Evolutionary conservation across 768 basidiomycete genomes (phyloP).

Genomic region (Epithele typhae): DNA sequence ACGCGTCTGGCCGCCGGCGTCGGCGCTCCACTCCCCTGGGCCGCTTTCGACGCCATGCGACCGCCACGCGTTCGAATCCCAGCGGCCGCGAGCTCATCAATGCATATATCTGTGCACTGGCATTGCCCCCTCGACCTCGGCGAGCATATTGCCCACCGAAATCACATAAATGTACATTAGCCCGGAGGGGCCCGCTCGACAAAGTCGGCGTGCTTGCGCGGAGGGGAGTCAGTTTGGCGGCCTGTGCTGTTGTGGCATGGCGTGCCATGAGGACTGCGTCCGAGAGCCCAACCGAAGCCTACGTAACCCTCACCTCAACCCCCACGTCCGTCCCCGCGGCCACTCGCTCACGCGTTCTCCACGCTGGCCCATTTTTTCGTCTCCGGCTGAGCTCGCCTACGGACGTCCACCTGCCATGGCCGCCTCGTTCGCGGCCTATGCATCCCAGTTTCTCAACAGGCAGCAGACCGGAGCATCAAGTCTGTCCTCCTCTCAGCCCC

Average conservation of each 20-base stretch:
- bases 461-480: slow-evolving; percentile 45
- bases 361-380: slow-evolving; percentile 2
- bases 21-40: too few species aligned
- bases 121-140: too few species aligned
- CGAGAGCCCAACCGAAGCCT: slow-evolving; percentile 7
- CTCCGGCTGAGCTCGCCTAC: background rate
- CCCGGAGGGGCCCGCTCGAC: too few species aligned
- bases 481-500: slow-evolving; percentile 63
- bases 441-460: slow-evolving; percentile 73
- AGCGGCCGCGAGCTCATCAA: too few species aligned
- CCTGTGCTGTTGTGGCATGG: slow-evolving; percentile 14
- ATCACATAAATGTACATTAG: too few species aligned
- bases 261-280: background rate
- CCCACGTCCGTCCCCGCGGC: slow-evolving; percentile 3
- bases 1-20: too few species aligned
- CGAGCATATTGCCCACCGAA: too few species aligned
- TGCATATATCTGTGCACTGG: too few species aligned
- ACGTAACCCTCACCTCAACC: slow-evolving; percentile 17
- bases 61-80: too few species aligned
- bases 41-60: too few species aligned
- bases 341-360: background rate
- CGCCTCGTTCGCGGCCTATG: slow-evolving; percentile 76
- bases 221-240: slow-evolving; percentile 16
- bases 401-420: slow-evolving; percentile 44
- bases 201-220: background rate